phyloP scores from a whole-genome alignment of 2,329 filamentous ascomycete genomes.

The Apiospora arundinis region DNA sequence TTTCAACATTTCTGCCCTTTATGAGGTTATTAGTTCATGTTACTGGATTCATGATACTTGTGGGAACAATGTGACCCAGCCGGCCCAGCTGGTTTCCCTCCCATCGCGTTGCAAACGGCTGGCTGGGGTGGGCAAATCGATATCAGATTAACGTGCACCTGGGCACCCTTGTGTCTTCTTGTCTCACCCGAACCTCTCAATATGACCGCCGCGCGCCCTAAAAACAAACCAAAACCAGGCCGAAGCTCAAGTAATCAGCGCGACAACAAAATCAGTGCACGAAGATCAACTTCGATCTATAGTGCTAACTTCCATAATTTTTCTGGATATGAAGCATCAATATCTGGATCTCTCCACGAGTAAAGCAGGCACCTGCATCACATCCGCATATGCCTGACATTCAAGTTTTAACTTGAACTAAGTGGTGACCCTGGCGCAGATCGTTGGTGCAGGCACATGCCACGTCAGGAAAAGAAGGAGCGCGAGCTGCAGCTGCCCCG shows the following conservation, averaged over 20 bases:
- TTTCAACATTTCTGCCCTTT: not conserved
- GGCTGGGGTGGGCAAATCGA: not conserved
- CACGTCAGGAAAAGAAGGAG: conserved; percentile 6
- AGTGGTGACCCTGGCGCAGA: not conserved
- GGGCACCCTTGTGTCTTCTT: conserved; percentile 7
- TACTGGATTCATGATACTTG: no score
- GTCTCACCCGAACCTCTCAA: conserved; percentile 17
- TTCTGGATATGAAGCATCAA: conserved; percentile 1
- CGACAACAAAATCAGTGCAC: not conserved
- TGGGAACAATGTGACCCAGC: not conserved
- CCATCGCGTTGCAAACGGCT: not conserved
- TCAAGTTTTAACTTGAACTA: not conserved
- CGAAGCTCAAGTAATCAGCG: not conserved
- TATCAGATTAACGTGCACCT: not conserved
- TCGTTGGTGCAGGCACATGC: conserved; percentile 11
- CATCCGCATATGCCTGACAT: not conserved
- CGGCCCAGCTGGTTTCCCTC: not conserved
- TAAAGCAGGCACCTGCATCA: not conserved
- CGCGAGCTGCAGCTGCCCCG: conserved; percentile 7
- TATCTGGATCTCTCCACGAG: not conserved
- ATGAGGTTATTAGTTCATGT: no score
- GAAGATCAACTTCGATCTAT: not conserved
- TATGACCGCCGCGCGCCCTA: not conserved
- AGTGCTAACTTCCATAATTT: not conserved
- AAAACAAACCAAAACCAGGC: not conserved